A percentile compares a stretch with the other conserved stretches of the same genome.
phyloP scores from a whole-genome alignment of 352 stramenopile species.

The Ophiocytium majus region DNA sequence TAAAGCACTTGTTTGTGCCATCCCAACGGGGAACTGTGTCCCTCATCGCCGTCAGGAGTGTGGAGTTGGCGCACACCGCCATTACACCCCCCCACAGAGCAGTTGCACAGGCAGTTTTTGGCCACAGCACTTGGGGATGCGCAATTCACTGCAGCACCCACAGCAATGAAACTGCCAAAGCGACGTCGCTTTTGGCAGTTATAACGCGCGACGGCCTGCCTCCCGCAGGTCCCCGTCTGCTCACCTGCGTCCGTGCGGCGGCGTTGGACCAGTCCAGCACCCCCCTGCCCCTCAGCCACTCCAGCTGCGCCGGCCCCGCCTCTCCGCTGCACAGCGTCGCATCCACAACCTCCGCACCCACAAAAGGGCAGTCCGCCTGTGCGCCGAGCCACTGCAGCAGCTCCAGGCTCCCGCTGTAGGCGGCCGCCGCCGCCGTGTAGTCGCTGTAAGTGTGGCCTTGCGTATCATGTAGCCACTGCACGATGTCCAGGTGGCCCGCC shows the following conservation, averaged over 20 bases:
- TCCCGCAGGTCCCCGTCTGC: no score
- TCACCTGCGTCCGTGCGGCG: neutral
- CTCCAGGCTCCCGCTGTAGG: neutral
- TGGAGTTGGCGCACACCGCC: no score
- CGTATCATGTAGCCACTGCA: neutral
- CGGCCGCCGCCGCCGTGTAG: neutral
- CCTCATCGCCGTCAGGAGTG: no score
- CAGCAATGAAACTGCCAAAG: no score
- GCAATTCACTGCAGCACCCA: no score
- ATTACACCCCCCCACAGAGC: no score
- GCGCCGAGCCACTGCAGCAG: neutral
- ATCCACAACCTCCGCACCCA: neutral
- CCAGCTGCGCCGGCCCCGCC: neutral
- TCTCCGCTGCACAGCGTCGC: neutral
- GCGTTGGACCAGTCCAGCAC: neutral
- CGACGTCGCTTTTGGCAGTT: no score
- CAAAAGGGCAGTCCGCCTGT: neutral
- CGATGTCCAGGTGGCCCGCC: neutral
- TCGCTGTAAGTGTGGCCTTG: neutral
- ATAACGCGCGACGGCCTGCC: no score
- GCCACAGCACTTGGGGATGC: no score
- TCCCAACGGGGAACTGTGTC: no score
- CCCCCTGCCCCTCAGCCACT: neutral
- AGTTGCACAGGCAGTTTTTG: no score
- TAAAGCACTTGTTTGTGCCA: no score